These are phyloP conservation scores for Penicillium daleae DNA, from an alignment of 495 filamentous ascomycete genomes.

Conservation along the genomic window DNA sequence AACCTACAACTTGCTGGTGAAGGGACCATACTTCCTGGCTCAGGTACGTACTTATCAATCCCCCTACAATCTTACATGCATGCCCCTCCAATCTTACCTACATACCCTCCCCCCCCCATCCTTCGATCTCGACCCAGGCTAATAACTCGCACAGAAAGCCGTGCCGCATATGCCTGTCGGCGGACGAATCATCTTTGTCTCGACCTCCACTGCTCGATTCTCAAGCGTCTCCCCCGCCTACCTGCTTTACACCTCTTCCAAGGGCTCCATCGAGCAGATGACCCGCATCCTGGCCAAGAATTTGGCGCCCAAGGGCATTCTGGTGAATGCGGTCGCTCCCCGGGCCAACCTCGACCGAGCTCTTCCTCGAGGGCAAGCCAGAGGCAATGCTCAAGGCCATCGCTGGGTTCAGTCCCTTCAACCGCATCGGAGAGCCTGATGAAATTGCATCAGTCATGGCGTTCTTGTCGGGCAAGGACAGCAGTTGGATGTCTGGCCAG, in stretches of 20 bases:
- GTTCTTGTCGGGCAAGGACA: slow-evolving; percentile 55
- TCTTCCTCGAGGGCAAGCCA: slow-evolving; percentile 65
- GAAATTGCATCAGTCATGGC: slow-evolving; percentile 63
- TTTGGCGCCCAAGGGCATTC: slow-evolving; percentile 61
- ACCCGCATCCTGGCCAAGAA: slow-evolving; percentile 66
- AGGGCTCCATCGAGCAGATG: slow-evolving; percentile 75
- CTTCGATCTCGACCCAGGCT: background rate
- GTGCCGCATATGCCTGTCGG: slow-evolving; percentile 61
- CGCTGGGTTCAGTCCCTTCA: slow-evolving; percentile 55
- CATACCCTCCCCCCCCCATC: too few species aligned
- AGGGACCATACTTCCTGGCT: slow-evolving; percentile 67
- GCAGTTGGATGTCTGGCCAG: slow-evolving; percentile 70
- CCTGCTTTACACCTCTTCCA: slow-evolving; percentile 63
- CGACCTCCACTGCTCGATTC: slow-evolving; percentile 52
- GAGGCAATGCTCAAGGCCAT: slow-evolving; percentile 60
- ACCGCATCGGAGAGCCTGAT: slow-evolving; percentile 59
- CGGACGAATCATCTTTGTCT: slow-evolving; percentile 63
- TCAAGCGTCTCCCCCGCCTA: slow-evolving; percentile 59
- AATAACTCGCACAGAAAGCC: slow-evolving; percentile 51
- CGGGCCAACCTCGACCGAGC: slow-evolving; percentile 67
- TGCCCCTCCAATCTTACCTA: too few species aligned
- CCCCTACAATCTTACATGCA: too few species aligned
- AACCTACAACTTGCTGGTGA: slow-evolving; percentile 63
- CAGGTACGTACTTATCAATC: slow-evolving; percentile 43
- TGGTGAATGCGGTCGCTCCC: slow-evolving; percentile 68